These are phyloP conservation scores for Aspergillus aculeatus DNA, from an alignment of 2,329 filamentous ascomycete genomes.

Conservation along the genomic window DNA sequence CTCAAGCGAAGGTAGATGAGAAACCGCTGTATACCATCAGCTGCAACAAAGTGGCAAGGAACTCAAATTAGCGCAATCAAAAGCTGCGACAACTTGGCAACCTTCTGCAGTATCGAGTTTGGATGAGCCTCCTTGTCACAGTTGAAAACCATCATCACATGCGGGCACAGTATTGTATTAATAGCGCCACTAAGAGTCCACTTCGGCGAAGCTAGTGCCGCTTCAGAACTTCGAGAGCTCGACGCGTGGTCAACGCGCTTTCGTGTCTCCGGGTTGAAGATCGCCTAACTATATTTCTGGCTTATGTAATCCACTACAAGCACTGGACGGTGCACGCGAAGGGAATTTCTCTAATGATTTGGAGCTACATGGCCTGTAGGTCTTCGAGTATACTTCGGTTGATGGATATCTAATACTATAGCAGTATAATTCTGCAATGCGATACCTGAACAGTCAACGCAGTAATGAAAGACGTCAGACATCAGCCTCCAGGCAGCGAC, in stretches of 20 bases:
- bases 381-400: not conserved
- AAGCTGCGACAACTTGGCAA: not conserved
- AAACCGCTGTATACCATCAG: not conserved
- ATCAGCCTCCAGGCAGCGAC: not conserved
- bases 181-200: not conserved
- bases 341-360: no score
- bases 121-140: not conserved
- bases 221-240: constrained; percentile 25
- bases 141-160: not conserved
- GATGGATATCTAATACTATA: not conserved
- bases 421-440: not conserved
- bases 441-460: not conserved
- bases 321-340: no score
- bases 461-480: not conserved
- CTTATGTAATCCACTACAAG: not conserved
- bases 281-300: not conserved
- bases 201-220: constrained; percentile 1
- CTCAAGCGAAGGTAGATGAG: not conserved
- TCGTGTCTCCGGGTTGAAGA: constrained; percentile 1
- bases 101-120: not conserved
- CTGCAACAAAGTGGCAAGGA: not conserved
- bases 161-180: not conserved
- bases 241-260: constrained; percentile 35
- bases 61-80: not conserved
- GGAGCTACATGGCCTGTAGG: not conserved